Percentiles rank a stretch among this genome's conserved stretches.
Conservation (phyloP, 345 rosid species). For the Dimocarpus longan region DNA sequence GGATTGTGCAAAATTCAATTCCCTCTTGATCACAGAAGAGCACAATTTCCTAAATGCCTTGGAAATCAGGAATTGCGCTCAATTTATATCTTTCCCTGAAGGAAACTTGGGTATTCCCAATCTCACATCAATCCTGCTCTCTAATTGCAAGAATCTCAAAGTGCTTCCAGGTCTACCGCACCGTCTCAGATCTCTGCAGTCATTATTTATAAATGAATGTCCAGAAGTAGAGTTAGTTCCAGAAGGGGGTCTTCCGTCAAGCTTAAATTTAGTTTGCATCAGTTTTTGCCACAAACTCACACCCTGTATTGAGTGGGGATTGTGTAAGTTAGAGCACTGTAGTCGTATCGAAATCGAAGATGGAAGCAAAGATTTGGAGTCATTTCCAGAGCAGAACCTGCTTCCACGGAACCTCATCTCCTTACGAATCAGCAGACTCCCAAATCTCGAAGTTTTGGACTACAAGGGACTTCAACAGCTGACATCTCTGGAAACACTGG, state of each 20-base stretch:
- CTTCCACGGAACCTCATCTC: slow-evolving; percentile 23
- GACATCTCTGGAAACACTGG: too few species aligned
- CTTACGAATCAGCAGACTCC: too few species aligned
- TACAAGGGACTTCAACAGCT: too few species aligned
- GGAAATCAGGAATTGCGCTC: slow-evolving; percentile 37
- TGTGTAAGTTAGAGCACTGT: slow-evolving; percentile 29
- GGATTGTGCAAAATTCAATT: slow-evolving; percentile 11
- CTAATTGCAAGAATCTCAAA: not conserved
- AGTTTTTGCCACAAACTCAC: too few species aligned
- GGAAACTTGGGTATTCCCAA: slow-evolving; percentile 35
- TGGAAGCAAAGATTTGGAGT: slow-evolving; percentile 24
- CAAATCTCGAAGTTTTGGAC: too few species aligned
- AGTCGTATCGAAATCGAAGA: slow-evolving; percentile 39
- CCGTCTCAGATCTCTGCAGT: too few species aligned
- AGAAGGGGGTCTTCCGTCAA: too few species aligned
- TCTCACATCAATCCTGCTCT: slow-evolving; percentile 34
- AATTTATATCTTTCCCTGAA: slow-evolving; percentile 27
- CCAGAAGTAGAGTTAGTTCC: too few species aligned
- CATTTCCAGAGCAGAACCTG: slow-evolving; percentile 40
- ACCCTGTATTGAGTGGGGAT: slow-evolving; percentile 25
- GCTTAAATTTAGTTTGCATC: too few species aligned
- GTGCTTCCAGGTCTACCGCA: too few species aligned
- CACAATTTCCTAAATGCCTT: not conserved
- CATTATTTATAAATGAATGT: too few species aligned
- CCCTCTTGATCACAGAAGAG: not conserved